These are phyloP conservation scores for Saccharomyces hybrid DNA, from an alignment of 1,139 yeast genomes.

Conservation along the genomic window DNA sequence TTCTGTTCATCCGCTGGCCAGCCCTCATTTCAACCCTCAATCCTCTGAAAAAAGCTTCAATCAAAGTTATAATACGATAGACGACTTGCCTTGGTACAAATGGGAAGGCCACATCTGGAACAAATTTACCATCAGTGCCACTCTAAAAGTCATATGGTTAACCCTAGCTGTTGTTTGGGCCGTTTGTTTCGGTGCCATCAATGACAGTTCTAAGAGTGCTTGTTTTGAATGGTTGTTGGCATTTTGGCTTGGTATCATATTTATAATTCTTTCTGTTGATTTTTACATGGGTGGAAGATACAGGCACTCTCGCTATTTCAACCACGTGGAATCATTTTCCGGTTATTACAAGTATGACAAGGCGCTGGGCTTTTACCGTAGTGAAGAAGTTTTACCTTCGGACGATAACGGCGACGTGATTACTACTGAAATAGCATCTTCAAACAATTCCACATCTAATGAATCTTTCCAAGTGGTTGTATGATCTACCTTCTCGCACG, in stretches of 20 bases:
- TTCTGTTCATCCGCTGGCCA: conserved; percentile 26
- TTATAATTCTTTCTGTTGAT: conserved; percentile 63
- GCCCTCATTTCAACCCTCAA: background rate
- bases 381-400: background rate
- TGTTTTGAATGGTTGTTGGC: conserved; percentile 76
- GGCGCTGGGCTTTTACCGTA: conserved; percentile 8
- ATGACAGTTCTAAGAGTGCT: conserved; percentile 40
- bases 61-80: conserved; percentile 9
- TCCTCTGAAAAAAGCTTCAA: background rate
- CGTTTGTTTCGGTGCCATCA: conserved; percentile 51
- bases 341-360: conserved; percentile 26
- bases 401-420: background rate
- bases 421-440: background rate
- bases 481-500: background rate
- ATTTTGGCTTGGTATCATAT: conserved; percentile 70
- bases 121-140: conserved; percentile 44
- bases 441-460: background rate
- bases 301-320: conserved; percentile 24
- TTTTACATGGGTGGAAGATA: conserved; percentile 49
- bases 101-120: conserved; percentile 29
- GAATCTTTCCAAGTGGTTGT: background rate
- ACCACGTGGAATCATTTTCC: conserved; percentile 22
- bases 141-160: conserved; percentile 58
- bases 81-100: conserved; percentile 36
- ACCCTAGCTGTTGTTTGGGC: conserved; percentile 62